Evolutionary conservation across 495 filamentous ascomycete species (phyloP).

Genomic region (Podospora conica): DNA sequence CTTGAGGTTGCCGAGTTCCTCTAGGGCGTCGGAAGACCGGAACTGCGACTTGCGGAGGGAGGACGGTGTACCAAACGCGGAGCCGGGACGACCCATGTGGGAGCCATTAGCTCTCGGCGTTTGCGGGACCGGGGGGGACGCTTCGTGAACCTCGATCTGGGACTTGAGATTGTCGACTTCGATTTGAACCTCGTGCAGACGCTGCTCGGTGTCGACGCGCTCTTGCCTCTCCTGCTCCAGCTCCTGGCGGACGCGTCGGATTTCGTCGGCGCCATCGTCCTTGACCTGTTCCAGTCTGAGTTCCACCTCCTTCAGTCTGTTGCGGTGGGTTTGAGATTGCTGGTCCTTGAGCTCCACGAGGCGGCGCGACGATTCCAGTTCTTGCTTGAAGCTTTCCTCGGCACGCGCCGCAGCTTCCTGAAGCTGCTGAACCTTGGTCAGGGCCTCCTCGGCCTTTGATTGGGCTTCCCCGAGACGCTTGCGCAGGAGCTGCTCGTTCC

Average conservation of each 20-base stretch:
- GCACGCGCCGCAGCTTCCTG: slow-evolving; percentile 72
- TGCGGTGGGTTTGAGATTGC: slow-evolving; percentile 70
- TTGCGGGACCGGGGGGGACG: slow-evolving; percentile 41
- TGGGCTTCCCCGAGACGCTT: slow-evolving; percentile 75
- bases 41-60: slow-evolving; percentile 41
- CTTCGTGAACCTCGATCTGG: slow-evolving; percentile 27
- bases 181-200: slow-evolving; percentile 67
- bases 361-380: slow-evolving; percentile 71
- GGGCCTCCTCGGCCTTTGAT: slow-evolving; percentile 76
- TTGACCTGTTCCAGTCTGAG: slow-evolving; percentile 66
- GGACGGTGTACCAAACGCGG: slow-evolving; percentile 48
- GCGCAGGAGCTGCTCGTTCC: slow-evolving; percentile 73
- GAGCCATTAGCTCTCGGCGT: slow-evolving; percentile 55
- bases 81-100: slow-evolving; percentile 36
- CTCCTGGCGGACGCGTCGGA: slow-evolving; percentile 71
- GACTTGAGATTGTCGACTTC: slow-evolving; percentile 58
- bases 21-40: slow-evolving; percentile 46
- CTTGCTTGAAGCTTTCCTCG: slow-evolving; percentile 75
- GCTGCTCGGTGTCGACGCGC: slow-evolving; percentile 60
- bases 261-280: slow-evolving; percentile 73
- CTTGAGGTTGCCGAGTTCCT: slow-evolving; percentile 50
- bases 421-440: slow-evolving; percentile 73
- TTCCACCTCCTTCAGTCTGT: slow-evolving; percentile 77
- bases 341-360: slow-evolving; percentile 82
- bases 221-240: slow-evolving; percentile 73